Evolutionary conservation across 805 yeast genomes (phyloP).

Genomic region (Candida ulmi): DNA sequence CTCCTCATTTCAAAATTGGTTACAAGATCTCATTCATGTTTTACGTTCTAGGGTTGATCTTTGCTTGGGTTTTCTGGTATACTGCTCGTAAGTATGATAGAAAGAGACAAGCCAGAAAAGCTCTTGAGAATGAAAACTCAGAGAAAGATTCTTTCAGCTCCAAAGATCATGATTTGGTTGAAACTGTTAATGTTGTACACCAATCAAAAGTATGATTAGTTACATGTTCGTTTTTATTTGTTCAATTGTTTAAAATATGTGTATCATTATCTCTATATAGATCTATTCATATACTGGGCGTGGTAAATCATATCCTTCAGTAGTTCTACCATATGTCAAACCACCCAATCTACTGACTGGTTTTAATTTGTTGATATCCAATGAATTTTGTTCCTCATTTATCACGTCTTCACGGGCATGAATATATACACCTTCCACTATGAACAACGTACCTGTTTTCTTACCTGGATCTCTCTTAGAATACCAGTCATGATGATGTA

Average conservation of each 20-base stretch:
- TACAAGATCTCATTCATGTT: conserved; percentile 3
- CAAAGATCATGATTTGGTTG: no score
- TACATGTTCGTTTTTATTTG: no score
- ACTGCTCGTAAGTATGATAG: not conserved
- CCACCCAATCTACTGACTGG: conserved; percentile 56
- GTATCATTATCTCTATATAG: no score
- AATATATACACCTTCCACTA: conserved; percentile 53
- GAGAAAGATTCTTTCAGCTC: no score
- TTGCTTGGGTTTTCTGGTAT: conserved; percentile 4
- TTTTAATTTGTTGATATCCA: conserved; percentile 43
- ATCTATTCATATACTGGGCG: not conserved
- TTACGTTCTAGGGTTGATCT: not conserved
- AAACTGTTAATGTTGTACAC: not conserved
- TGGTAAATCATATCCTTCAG: conserved; percentile 29
- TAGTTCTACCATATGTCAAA: conserved; percentile 38
- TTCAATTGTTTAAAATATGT: no score
- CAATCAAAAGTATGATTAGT: no score
- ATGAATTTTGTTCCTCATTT: conserved; percentile 30
- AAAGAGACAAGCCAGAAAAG: no score
- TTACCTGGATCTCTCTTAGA: conserved; percentile 31
- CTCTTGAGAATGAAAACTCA: no score
- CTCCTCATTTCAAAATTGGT: conserved; percentile 4
- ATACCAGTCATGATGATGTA: conserved; percentile 38
- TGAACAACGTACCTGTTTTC: conserved; percentile 32
- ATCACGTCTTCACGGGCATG: conserved; percentile 52